Conservation (phyloP, 2,329 filamentous ascomycete species). For the Pseudohalonectria lignicola region DNA sequence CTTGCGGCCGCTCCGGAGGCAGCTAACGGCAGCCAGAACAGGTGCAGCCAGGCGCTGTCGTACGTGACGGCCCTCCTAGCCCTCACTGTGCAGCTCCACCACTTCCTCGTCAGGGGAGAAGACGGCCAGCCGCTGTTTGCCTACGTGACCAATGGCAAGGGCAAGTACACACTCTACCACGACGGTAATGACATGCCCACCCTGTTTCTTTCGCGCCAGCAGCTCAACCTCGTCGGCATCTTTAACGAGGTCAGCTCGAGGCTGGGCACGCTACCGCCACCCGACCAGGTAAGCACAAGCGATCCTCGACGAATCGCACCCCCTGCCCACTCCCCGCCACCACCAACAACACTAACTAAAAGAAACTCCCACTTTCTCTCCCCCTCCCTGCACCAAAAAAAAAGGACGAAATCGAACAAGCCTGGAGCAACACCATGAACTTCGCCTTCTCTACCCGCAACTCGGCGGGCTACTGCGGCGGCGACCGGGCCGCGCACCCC, state of each 20-base stretch:
- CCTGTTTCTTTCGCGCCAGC: constrained; percentile 9
- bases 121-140: constrained; percentile 6
- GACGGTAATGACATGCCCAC: constrained; percentile 12
- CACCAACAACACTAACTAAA: too few species aligned
- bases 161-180: constrained; percentile 7
- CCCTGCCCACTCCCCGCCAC: too few species aligned
- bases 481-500: not conserved
- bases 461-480: not conserved
- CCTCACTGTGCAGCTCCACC: not conserved
- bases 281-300: not conserved
- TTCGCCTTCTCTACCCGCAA: constrained; percentile 8
- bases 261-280: not conserved
- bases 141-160: constrained; percentile 5
- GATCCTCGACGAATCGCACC: too few species aligned
- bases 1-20: not conserved
- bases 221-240: constrained; percentile 1
- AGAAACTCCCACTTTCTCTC: not conserved
- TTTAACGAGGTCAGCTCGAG: not conserved
- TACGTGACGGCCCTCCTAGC: not conserved
- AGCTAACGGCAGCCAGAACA: not conserved
- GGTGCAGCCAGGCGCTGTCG: not conserved
- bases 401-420: not conserved
- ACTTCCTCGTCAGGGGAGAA: not conserved
- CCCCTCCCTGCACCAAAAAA: too few species aligned
- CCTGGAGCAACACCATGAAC: constrained; percentile 9